Base-by-base conservation (phyloP, 2,329 filamentous ascomycete species). In the Dothistroma septosporum region DNA sequence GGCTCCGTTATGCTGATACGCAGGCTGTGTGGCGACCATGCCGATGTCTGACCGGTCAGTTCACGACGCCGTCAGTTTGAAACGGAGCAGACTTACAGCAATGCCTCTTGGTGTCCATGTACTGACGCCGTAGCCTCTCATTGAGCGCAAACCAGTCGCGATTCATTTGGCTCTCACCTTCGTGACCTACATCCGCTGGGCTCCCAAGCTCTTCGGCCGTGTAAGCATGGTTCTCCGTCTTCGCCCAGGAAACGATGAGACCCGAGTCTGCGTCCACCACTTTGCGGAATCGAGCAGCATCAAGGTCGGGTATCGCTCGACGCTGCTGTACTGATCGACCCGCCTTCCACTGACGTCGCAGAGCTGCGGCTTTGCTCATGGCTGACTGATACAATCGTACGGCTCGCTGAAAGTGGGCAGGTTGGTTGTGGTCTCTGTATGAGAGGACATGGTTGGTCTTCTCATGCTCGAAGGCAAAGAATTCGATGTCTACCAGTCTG, bases 1-100 rank as follows among this genome's bases (percentile, higher is more conserved):
- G 10, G 77, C 78, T 1, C 78, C 78, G 16, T 74, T 73, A 16
- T 76, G 68, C 35, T 78, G 77, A 48, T 79, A 72, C 1, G 72
- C 70, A 0, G 77, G 77, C 62, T 77, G 72, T 28, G 77, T 79
- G 10, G 68, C 70, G 32, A 77, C 67, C 65, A 75, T 73, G 63
- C 68, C 69, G 57, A 73, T 66, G 49, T 73, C 70, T 73, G 58
- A 19, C 19, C 41, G 12, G 31, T 21, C 12, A 21, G 50, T n/a
- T 33, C 24, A 11, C n/a, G 22, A 1, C 24, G 22, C 21, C 11
- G 44, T 44, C 58, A 6, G 21, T 22, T 12, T 16, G 3, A 12
- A 11, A 54, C 31, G 7, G 21, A 33, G 53, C 22, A 35, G 46
- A 60, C 71, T 61, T 65, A 73, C 71, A 73, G 53, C 69, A 69